Base-by-base conservation (phyloP, 1,284 basidiomycete species). In the Sporisorium reilianum region DNA sequence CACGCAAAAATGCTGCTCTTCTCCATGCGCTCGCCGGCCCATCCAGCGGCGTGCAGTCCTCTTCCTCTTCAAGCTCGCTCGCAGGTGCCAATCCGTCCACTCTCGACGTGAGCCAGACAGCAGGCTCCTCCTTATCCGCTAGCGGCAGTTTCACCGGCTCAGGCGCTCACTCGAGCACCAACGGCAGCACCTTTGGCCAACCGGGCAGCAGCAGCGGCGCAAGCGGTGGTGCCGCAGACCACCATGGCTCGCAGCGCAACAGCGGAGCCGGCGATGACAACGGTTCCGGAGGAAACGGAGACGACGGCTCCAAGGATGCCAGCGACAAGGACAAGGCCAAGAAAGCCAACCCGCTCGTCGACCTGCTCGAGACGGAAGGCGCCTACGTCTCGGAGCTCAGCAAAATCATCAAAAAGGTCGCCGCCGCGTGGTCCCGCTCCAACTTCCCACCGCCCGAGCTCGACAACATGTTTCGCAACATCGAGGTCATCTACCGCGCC, bases 351-450 rank as follows among this genome's bases (percentile, higher is more conserved):
- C 95, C 94, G 26, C 88, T 99, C 65, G 89, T 89, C 14, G 96
- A 99, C 86, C 90, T 99, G 70, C 91, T 98, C 73, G 93, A 96
- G 80, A 96, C 93, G 10, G 97, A 99, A 87, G 93, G 91, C 86
- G 84, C 88, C 32, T 99, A 97, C 86, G 93, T 97, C n/a, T 93
- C 95, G 38, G 89, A 94, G 77, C 87, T 99, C 44, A 91, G 93
- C 23, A 91, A 91, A 53, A 90, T 97, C 78, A 97, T 99, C 80
- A 90, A 98, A 93, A 94, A 93, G 89, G 93, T 97, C 9, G 97
- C 97, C 5, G 91, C 91, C 26, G 97, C 97, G 57, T 99, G 96
- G 96, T 97, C 95, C 14, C 88, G 94, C 42, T 90, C 91, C 49
- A 97, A 97, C 85, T 91, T 99, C 45, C 96, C 97, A 18, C 97